phyloP scores from a whole-genome alignment of 768 basidiomycete species.

The Amanita muscaria region DNA sequence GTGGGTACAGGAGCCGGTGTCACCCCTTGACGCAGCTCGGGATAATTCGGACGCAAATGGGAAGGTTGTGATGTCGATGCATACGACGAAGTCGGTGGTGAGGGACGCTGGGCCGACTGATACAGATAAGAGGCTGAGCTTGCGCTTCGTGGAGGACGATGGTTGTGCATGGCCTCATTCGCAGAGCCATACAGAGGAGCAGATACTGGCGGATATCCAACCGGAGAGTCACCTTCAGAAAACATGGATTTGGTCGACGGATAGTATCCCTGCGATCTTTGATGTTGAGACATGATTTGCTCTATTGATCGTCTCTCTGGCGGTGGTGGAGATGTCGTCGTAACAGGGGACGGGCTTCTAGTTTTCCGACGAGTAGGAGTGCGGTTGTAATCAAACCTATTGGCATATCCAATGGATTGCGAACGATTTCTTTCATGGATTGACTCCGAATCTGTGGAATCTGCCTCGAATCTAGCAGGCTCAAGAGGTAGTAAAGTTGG shows the following conservation, averaged over 20 bases:
- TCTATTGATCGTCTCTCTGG: conserved; percentile 39
- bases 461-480: conserved; percentile 45
- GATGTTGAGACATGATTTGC: conserved; percentile 71
- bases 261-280: conserved; percentile 67
- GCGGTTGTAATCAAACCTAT: conserved; percentile 10
- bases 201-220: conserved; percentile 1
- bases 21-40: neutral
- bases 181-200: neutral
- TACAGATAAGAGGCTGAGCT: neutral
- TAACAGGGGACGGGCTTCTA: conserved; percentile 46
- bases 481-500: conserved; percentile 53
- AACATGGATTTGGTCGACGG: conserved; percentile 79
- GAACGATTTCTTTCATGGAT: conserved; percentile 17
- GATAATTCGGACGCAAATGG: conserved; percentile 3
- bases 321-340: conserved; percentile 64
- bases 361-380: conserved; percentile 18
- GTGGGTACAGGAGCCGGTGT: conserved; percentile 2
- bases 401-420: conserved; percentile 12
- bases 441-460: conserved; percentile 39
- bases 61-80: neutral
- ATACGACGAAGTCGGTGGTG: neutral
- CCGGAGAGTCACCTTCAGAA: conserved; percentile 20
- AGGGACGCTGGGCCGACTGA: neutral
- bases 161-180: neutral
- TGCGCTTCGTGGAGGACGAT: neutral